Conservation (phyloP, 352 stramenopile genomes). For the Phytophthora fragariae region DNA sequence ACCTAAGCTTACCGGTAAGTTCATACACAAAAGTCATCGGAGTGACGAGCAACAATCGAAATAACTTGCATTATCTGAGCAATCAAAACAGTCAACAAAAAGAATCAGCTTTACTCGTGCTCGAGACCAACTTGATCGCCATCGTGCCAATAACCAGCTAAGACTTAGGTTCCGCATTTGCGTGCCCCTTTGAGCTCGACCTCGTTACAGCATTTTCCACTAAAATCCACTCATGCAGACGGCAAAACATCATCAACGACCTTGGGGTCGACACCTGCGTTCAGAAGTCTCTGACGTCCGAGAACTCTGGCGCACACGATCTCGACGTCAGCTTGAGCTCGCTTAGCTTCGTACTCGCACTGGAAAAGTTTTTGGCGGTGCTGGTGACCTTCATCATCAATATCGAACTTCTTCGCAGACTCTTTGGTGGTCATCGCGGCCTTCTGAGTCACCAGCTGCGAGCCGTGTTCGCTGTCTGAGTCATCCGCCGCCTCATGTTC, state of each 20-base stretch:
- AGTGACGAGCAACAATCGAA: too few relatives aligned
- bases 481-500: neutral
- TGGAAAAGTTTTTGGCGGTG: slow-evolving; percentile 12
- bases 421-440: neutral
- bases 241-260: slow-evolving; percentile 3
- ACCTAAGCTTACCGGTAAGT: too few relatives aligned
- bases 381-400: slow-evolving; percentile 5
- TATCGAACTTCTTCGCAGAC: neutral
- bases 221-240: neutral
- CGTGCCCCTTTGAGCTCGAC: too few relatives aligned
- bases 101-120: too few relatives aligned
- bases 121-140: too few relatives aligned
- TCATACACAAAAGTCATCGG: too few relatives aligned
- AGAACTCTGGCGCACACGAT: slow-evolving; percentile 5
- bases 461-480: neutral
- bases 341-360: slow-evolving; percentile 1
- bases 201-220: too few relatives aligned
- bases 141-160: too few relatives aligned
- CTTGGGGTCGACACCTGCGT: slow-evolving; percentile 4
- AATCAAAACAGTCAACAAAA: too few relatives aligned
- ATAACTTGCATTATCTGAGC: too few relatives aligned
- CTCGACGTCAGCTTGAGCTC: slow-evolving; percentile 2
- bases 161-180: too few relatives aligned
- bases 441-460: neutral
- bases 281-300: slow-evolving; percentile 7